Percentiles rank a stretch among this genome's conserved stretches.
These are phyloP conservation scores for Alternaria arbusti DNA, from an alignment of 2,329 filamentous ascomycete genomes.

Conservation along the genomic window DNA sequence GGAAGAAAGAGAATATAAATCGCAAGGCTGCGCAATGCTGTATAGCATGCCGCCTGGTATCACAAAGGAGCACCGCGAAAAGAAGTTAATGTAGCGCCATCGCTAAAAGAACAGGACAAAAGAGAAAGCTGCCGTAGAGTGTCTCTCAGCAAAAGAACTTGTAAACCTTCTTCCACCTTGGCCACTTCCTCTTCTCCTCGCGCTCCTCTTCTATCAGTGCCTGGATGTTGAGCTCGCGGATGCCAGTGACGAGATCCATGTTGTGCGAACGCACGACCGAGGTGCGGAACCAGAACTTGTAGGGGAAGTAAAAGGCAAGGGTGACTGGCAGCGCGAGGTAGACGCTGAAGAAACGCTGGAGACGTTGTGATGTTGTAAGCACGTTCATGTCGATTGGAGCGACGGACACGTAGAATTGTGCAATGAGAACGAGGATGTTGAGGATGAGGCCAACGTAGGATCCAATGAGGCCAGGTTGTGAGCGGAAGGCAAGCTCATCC, in stretches of 20 bases:
- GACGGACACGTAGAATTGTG: conserved; percentile 87
- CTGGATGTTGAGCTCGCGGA: conserved; percentile 82
- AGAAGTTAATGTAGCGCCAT: conserved; percentile 12
- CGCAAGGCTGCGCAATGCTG: conserved; percentile 35
- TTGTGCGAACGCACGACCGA: conserved; percentile 69
- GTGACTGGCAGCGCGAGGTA: conserved; percentile 76
- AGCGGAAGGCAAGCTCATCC: conserved; percentile 79
- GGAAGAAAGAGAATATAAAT: conserved; percentile 6
- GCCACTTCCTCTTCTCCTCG: conserved; percentile 68
- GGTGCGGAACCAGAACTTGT: conserved; percentile 79
- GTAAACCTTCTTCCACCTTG: conserved; percentile 57
- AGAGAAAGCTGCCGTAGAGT: background rate
- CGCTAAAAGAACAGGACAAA: conserved; percentile 18
- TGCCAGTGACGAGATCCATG: conserved; percentile 87
- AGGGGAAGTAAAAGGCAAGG: conserved; percentile 69
- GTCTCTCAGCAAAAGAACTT: conserved; percentile 54
- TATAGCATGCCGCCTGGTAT: conserved; percentile 43
- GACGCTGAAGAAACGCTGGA: conserved; percentile 73
- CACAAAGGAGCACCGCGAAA: conserved; percentile 24
- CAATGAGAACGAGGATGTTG: conserved; percentile 76
- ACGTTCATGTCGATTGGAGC: conserved; percentile 70
- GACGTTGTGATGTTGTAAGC: conserved; percentile 56
- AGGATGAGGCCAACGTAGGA: conserved; percentile 81
- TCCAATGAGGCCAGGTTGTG: conserved; percentile 78
- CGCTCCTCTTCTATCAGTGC: conserved; percentile 80